Conservation (phyloP, 129 eudicot species). For the Helichrysum umbraculigerum region DNA sequence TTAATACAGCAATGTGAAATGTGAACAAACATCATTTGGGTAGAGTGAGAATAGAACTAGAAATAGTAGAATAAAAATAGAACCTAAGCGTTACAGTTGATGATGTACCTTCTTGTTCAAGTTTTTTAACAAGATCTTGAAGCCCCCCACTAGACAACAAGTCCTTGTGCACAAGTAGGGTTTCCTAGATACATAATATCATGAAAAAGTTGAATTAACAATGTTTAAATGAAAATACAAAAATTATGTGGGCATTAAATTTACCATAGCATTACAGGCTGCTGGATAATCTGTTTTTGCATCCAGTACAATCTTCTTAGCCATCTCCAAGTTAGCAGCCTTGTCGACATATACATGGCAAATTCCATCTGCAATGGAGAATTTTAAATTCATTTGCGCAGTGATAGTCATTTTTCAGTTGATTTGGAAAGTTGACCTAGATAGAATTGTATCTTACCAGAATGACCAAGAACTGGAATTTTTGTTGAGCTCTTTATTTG, state of each 20-base stretch:
- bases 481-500: constrained; percentile 77
- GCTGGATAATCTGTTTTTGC: constrained; percentile 91
- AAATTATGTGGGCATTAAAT: not conserved
- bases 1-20: not conserved
- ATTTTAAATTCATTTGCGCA: not conserved
- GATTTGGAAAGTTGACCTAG: not conserved
- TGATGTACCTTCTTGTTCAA: constrained; percentile 58
- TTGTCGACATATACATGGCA: constrained; percentile 90
- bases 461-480: constrained; percentile 95
- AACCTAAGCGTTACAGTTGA: not conserved
- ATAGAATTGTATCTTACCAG: constrained; percentile 47
- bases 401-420: not conserved
- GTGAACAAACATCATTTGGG: not conserved
- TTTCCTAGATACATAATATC: constrained; percentile 52
- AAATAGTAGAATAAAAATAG: not conserved
- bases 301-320: constrained; percentile 65
- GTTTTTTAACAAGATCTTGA: constrained; percentile 57
- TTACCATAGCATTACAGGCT: constrained; percentile 97
- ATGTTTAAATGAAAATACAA: not conserved
- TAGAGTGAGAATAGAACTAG: not conserved
- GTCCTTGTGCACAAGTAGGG: constrained; percentile 86
- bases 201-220: constrained; percentile 7
- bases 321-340: constrained; percentile 82
- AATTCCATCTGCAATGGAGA: constrained; percentile 69
- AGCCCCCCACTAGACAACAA: constrained; percentile 52